Conservation (phyloP, 352 stramenopile species). For the Saprolegnia diclina region DNA sequence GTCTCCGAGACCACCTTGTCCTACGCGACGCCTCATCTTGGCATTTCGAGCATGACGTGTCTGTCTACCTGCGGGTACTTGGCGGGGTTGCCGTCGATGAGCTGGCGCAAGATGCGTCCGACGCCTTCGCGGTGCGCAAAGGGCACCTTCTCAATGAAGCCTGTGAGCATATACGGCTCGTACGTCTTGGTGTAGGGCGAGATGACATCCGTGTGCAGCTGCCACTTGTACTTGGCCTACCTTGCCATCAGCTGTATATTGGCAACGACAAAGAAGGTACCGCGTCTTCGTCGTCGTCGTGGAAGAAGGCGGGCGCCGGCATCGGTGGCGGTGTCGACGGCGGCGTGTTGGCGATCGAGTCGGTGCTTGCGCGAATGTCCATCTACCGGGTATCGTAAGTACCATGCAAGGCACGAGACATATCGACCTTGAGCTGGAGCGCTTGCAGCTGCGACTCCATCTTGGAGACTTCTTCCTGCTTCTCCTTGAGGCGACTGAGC, state of each 20-base stretch:
- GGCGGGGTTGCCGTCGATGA: constrained; percentile 36
- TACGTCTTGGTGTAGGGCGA: constrained; percentile 38
- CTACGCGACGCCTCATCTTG: constrained; percentile 6
- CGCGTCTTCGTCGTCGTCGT: constrained; percentile 20
- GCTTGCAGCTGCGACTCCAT: constrained; percentile 52
- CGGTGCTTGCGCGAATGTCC: constrained; percentile 41
- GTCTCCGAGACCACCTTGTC: constrained; percentile 46
- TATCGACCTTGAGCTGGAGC: constrained; percentile 3
- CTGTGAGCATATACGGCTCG: constrained; percentile 39
- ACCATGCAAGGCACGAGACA: not conserved
- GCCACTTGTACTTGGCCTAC: constrained; percentile 64
- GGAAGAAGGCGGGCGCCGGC: constrained; percentile 33
- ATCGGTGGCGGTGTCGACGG: constrained; percentile 71
- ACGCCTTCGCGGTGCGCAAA: constrained; percentile 61
- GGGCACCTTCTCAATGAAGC: constrained; percentile 57
- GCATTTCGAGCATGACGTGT: not conserved
- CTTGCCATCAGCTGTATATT: constrained; percentile 46
- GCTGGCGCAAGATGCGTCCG: constrained; percentile 51
- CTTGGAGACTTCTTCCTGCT: constrained; percentile 61
- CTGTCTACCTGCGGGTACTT: not conserved
- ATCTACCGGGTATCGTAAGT: constrained; percentile 32
- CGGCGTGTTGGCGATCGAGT: constrained; percentile 51
- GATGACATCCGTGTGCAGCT: constrained; percentile 54
- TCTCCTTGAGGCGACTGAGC: constrained; percentile 56
- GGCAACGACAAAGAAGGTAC: constrained; percentile 31